Percentiles rank a stretch among this genome's conserved stretches.
These are phyloP conservation scores for Chytriomyces sp. DNA, from an alignment of 192 early-diverging fungal genomes.

Conservation along the genomic window DNA sequence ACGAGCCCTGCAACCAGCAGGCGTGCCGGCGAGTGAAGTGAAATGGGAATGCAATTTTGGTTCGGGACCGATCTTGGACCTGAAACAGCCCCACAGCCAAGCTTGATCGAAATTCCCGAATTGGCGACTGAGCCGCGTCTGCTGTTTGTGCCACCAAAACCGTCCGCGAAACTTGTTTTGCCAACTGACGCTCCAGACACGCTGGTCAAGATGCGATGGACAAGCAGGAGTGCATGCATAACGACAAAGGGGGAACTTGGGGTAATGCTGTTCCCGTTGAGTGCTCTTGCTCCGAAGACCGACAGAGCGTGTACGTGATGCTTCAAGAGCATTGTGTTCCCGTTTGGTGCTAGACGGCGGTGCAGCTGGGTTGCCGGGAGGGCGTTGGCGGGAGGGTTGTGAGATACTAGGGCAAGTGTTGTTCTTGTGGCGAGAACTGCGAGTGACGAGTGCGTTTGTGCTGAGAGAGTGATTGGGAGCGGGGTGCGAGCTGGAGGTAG, in stretches of 20 bases:
- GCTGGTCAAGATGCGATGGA: conserved; percentile 14
- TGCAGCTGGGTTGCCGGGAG: neutral
- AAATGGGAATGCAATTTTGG: neutral
- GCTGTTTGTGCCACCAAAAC: too few relatives aligned
- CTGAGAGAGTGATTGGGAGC: neutral
- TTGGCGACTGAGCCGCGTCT: neutral
- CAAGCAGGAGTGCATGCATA: conserved; percentile 19
- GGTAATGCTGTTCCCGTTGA: neutral
- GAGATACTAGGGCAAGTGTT: neutral
- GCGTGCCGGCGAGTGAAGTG: neutral
- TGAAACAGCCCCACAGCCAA: neutral
- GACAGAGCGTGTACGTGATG: neutral
- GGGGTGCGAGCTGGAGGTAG: neutral
- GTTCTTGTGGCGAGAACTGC: neutral
- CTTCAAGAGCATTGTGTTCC: neutral
- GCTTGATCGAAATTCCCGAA: neutral
- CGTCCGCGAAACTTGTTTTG: too few relatives aligned
- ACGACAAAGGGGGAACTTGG: conserved; percentile 15
- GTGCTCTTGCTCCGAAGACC: neutral
- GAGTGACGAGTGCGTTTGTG: neutral
- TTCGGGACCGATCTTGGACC: neutral
- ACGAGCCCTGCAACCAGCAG: conserved; percentile 12
- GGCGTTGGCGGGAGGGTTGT: neutral
- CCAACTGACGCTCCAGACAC: neutral
- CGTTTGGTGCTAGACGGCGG: neutral